Percentiles rank a stretch among this genome's conserved stretches.
phyloP scores from a whole-genome alignment of 306 rosid species.

The Begonia loranthoides region DNA sequence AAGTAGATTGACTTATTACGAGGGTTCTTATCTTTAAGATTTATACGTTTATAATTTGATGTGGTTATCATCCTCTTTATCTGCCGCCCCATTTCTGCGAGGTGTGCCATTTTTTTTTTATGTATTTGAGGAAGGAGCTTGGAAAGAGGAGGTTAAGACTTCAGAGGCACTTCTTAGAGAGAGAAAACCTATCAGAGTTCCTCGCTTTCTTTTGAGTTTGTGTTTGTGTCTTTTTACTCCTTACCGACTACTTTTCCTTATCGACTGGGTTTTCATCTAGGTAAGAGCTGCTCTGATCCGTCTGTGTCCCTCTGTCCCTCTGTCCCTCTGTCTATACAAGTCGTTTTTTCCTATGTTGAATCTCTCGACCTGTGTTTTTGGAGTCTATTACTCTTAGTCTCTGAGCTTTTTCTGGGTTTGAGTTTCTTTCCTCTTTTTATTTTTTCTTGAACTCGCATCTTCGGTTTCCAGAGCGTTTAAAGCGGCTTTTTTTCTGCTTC shows the following conservation, averaged over 20 bases:
- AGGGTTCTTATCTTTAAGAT: neutral
- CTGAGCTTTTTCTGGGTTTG: slow-evolving; percentile 23
- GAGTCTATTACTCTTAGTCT: slow-evolving; percentile 40
- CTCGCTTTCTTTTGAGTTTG: slow-evolving; percentile 20
- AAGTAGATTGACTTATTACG: fast-evolving
- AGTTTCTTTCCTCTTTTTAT: slow-evolving; percentile 15
- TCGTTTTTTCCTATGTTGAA: neutral
- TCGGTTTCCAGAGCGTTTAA: slow-evolving; percentile 46
- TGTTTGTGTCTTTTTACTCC: slow-evolving; percentile 17
- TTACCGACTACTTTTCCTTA: slow-evolving; percentile 19
- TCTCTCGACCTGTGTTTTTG: slow-evolving; percentile 15
- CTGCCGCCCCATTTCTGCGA: slow-evolving; percentile 65
- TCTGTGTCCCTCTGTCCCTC: too few species aligned
- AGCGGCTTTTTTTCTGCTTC: slow-evolving; percentile 43
- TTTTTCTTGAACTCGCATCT: slow-evolving; percentile 51
- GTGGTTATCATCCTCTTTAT: slow-evolving; percentile 10
- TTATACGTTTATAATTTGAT: fast-evolving
- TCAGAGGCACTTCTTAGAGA: slow-evolving; percentile 39
- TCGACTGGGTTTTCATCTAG: slow-evolving; percentile 35
- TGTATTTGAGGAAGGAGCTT: slow-evolving; percentile 27
- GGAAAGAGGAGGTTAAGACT: slow-evolving; percentile 20
- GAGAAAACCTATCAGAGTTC: slow-evolving; percentile 35
- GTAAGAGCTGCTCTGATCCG: slow-evolving; percentile 35
- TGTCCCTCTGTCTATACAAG: slow-evolving; percentile 6
- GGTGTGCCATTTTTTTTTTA: slow-evolving; percentile 22